Evolutionary conservation across 495 filamentous ascomycete species (phyloP), one percentile per base, ranked within the genome.

Genomic region (Tetracladium setigerum): DNA sequence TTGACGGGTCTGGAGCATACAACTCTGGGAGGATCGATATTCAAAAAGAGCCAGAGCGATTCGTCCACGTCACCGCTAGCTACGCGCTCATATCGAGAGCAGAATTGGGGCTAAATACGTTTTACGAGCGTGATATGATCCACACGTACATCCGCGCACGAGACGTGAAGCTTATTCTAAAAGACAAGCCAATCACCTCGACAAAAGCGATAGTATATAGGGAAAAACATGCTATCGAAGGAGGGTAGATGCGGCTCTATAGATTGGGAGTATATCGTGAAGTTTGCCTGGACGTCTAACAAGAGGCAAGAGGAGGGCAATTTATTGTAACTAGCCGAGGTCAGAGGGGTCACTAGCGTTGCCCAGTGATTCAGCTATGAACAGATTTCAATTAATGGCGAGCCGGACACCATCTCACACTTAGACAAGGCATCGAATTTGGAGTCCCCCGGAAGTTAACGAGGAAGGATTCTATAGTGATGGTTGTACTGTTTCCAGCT

Each of bases 1-100:
- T 69, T 44, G 58, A 67, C 56, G 54, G 64, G 41, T 68, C 60
- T 57, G 57, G 62, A 19, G 51, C 40, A 30, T 69, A 69, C 48
- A 64, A 52, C 48, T 59, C 52, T 47, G 49, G 46, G 40, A 50
- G 47, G 24, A 62, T 68, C 50, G 53, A 69, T 52, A 62, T 68
- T 41, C 54, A 65, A 45, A 39, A 61, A 44, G 53, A 68, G 34
- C 61, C 61, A 24, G 49, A 62, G 44, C 52, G 50, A 45, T 55
- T 50, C 42, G 30, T 55, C 41, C 48, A 55, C 39, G 50, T 54
- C 30, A 55, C 67, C 49, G 53, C 49, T 24, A 57, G 54, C 22
- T 68, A 68, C 39, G 42, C 51, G 15, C 46, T 62, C 32, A 63
- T 65, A 42, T 47, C 38, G n/a, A 52, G 61, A 31, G 55, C 54